Evolutionary conservation across 2,329 filamentous ascomycete genomes (phyloP).

Genomic region (Zasmidium citrigriseum): DNA sequence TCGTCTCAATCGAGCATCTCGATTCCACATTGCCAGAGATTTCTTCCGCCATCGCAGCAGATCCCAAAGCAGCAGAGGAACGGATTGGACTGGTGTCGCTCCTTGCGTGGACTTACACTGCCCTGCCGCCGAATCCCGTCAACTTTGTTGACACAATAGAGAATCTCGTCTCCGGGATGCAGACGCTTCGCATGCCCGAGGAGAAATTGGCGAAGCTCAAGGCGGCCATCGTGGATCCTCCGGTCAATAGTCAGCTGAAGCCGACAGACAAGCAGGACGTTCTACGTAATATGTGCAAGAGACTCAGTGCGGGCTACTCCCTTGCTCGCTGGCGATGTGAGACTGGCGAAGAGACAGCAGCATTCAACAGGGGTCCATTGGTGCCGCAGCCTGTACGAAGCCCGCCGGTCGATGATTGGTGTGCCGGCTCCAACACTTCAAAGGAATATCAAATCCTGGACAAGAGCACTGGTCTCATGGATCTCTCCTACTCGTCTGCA

Average conservation of each 20-base stretch:
- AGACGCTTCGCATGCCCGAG: background rate
- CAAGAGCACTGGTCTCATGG: background rate
- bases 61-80: no score
- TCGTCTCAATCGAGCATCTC: background rate
- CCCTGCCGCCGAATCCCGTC: background rate
- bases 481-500: background rate
- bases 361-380: background rate
- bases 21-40: background rate
- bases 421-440: background rate
- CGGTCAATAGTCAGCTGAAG: no score
- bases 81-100: background rate
- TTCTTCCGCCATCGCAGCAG: background rate
- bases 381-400: background rate
- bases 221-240: background rate
- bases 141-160: background rate
- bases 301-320: background rate
- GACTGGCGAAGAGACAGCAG: background rate
- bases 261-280: background rate
- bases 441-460: conserved; percentile 1
- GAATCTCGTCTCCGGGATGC: background rate
- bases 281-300: background rate
- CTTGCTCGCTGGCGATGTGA: background rate
- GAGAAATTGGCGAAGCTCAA: background rate
- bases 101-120: background rate
- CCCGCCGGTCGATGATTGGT: background rate